phyloP scores from a whole-genome alignment of 345 rosid genomes.

The Rhizophora apiculata region DNA sequence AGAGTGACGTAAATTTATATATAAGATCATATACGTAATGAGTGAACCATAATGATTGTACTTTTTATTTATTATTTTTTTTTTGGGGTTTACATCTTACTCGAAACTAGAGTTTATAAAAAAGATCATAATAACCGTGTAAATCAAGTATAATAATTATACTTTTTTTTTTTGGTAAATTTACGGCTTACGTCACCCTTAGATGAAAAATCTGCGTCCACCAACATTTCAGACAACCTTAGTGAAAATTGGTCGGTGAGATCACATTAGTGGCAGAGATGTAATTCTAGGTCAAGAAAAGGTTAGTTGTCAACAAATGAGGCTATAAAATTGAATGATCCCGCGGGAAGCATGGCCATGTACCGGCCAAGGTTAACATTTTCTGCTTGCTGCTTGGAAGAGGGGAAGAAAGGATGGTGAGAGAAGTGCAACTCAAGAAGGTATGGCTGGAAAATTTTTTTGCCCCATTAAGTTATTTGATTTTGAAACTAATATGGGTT shows the following conservation, averaged over 20 bases:
- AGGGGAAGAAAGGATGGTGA: conserved; percentile 1
- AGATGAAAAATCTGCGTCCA: too few species aligned
- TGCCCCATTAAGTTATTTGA: not conserved
- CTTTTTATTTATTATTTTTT: too few species aligned
- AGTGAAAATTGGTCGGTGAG: too few species aligned
- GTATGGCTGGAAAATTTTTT: conserved; percentile 9
- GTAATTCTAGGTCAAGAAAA: not conserved
- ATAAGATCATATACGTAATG: too few species aligned
- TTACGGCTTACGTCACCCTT: too few species aligned
- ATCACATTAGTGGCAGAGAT: conserved; percentile 12
- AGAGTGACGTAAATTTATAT: too few species aligned
- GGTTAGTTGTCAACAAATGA: not conserved
- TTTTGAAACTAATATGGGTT: not conserved
- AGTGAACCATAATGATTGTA: too few species aligned
- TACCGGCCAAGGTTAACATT: not conserved
- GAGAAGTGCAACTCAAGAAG: conserved; percentile 11
- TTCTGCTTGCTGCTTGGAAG: not conserved
- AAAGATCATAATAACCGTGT: too few species aligned
- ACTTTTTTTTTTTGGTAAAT: too few species aligned
- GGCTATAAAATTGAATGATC: not conserved
- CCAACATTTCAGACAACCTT: too few species aligned
- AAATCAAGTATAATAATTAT: not conserved
- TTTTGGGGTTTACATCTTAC: too few species aligned
- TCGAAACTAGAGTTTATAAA: too few species aligned
- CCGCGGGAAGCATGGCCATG: not conserved